Percentiles rank a stretch among this genome's conserved stretches.
Conservation (phyloP, 2,329 filamentous ascomycete species). For the Aspergillus nomiae region DNA sequence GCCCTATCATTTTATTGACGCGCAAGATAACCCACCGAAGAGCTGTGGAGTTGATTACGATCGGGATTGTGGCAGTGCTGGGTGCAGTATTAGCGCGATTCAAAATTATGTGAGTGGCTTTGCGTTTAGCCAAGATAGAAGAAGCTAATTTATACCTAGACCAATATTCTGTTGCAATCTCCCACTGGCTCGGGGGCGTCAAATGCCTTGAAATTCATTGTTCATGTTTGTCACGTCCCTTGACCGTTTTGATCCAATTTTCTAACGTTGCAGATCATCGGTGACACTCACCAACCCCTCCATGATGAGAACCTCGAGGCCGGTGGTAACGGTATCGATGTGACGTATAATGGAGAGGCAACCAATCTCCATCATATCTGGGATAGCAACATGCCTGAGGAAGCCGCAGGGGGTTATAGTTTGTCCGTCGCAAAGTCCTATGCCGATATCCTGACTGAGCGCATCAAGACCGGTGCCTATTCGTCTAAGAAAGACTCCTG, state of each 20-base stretch:
- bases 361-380: constrained; percentile 73
- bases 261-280: constrained; percentile 45
- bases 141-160: constrained; percentile 18
- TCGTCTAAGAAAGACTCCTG: neutral
- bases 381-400: constrained; percentile 71
- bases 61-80: constrained; percentile 53
- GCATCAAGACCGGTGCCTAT: neutral
- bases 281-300: constrained; percentile 75
- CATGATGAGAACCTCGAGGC: constrained; percentile 61
- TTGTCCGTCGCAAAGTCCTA: constrained; percentile 32
- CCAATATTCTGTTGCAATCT: constrained; percentile 42
- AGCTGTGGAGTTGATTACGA: constrained; percentile 52
- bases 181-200: neutral
- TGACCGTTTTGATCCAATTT: neutral
- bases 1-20: constrained; percentile 56
- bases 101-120: constrained; percentile 47
- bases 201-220: neutral
- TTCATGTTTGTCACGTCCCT: neutral
- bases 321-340: constrained; percentile 70
- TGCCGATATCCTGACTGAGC: constrained; percentile 12
- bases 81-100: constrained; percentile 57
- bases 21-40: constrained; percentile 49
- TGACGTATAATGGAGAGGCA: constrained; percentile 59
- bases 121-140: constrained; percentile 12
- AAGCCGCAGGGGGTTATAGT: constrained; percentile 58